These are phyloP conservation scores for Onygenales sp. DNA, from an alignment of 2,329 filamentous ascomycete species.

Conservation along the genomic window DNA sequence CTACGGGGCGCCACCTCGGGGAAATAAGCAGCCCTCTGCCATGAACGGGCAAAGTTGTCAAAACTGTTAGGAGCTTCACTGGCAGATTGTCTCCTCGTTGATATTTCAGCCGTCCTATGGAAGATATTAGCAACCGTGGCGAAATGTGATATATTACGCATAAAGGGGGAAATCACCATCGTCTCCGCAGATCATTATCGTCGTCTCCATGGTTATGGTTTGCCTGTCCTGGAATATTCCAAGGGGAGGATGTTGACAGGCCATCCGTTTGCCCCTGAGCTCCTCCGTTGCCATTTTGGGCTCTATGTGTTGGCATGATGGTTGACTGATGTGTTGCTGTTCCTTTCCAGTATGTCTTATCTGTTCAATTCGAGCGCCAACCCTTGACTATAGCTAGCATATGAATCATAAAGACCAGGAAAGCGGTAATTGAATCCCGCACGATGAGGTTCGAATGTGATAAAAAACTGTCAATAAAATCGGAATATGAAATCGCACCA, in stretches of 20 bases:
- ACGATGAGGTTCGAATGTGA: no score
- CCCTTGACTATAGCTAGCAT: no score
- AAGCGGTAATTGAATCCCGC: no score
- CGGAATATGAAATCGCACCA: no score
- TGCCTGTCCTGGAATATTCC: not conserved
- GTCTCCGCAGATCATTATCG: not conserved
- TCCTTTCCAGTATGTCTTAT: no score
- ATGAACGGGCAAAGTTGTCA: slow-evolving; percentile 84
- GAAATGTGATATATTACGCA: not conserved
- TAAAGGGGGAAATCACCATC: not conserved
- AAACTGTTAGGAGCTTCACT: slow-evolving; percentile 82
- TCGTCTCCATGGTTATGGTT: not conserved
- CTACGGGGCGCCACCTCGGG: slow-evolving; percentile 75
- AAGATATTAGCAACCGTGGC: not conserved
- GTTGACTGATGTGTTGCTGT: no score
- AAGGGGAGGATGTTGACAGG: not conserved
- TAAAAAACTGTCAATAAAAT: no score
- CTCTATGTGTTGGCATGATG: no score
- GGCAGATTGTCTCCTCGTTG: not conserved
- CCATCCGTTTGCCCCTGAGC: not conserved
- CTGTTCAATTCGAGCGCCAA: no score
- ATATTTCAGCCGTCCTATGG: not conserved
- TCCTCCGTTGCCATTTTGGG: not conserved
- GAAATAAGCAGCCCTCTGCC: slow-evolving; percentile 84
- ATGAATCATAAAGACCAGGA: no score